Percentiles rank a stretch among this genome's conserved stretches.
Conservation (phyloP, 768 basidiomycete genomes). For the Tubosaeta sp. region DNA sequence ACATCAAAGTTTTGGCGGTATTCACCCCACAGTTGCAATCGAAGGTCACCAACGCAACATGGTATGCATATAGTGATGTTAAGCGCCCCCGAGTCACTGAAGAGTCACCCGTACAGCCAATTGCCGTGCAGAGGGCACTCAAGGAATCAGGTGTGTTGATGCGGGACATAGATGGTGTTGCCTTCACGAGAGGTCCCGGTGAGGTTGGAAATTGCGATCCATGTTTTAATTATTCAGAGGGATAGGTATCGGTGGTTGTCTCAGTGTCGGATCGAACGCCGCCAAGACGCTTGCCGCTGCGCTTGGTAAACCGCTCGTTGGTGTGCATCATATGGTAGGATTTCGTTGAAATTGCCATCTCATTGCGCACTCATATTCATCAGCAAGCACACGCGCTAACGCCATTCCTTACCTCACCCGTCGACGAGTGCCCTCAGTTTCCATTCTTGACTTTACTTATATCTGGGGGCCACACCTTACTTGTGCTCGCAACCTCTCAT, state of each 20-base stretch:
- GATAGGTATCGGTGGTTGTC: constrained; percentile 73
- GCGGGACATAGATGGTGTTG: constrained; percentile 76
- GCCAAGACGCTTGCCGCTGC: constrained; percentile 85
- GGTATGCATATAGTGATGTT: constrained; percentile 33
- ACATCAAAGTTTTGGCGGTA: constrained; percentile 50
- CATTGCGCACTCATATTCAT: not conserved
- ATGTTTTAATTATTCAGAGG: not conserved
- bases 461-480: constrained; percentile 92
- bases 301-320: constrained; percentile 72
- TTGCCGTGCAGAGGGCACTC: constrained; percentile 66
- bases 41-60: constrained; percentile 76
- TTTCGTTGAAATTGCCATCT: not conserved
- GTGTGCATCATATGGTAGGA: constrained; percentile 92
- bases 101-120: constrained; percentile 46
- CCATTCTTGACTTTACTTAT: constrained; percentile 88
- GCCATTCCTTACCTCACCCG: constrained; percentile 58
- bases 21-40: constrained; percentile 75
- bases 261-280: constrained; percentile 74
- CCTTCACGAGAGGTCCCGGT: constrained; percentile 89
- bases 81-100: not conserved
- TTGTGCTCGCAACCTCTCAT: constrained; percentile 65
- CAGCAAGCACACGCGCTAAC: constrained; percentile 95
- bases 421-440: constrained; percentile 47
- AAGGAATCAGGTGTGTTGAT: constrained; percentile 55
- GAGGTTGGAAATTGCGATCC: constrained; percentile 1